Conservation (phyloP, 805 yeast species). For the Barnettozyma wickerhamii region DNA sequence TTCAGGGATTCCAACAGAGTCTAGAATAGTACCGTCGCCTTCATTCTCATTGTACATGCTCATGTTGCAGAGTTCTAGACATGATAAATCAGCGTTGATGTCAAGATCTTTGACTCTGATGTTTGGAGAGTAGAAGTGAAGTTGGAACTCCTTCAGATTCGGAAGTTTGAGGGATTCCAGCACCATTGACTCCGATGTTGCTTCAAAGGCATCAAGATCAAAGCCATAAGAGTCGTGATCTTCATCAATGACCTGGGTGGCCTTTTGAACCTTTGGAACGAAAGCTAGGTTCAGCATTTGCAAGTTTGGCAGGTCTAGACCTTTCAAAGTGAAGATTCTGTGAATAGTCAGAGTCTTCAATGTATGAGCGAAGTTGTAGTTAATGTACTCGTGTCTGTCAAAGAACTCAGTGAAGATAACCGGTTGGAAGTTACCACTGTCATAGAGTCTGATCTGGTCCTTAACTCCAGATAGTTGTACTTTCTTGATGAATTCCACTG, state of each 20-base stretch:
- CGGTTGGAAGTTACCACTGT: neutral
- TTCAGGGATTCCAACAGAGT: neutral
- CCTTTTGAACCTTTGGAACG: neutral
- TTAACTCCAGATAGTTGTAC: neutral
- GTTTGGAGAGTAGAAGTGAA: conserved; percentile 1
- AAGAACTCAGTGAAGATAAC: neutral
- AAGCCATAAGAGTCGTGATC: neutral
- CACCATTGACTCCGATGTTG: neutral
- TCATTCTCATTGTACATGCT: neutral
- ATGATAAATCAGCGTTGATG: conserved; percentile 1
- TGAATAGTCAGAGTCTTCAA: neutral
- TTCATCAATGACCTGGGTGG: neutral
- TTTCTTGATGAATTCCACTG: neutral
- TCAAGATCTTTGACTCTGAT: conserved; percentile 1
- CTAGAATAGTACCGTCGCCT: neutral
- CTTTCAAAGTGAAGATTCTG: neutral
- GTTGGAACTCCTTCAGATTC: neutral
- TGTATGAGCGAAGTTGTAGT: neutral
- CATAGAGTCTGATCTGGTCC: neutral
- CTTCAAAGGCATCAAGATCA: neutral
- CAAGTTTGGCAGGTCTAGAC: neutral
- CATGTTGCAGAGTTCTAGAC: neutral
- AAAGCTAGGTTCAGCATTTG: neutral
- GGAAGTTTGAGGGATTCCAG: conserved; percentile 2
- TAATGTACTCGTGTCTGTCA: neutral